Conservation (phyloP, 139 green algal genomes). For the Picochlorum sp. region DNA sequence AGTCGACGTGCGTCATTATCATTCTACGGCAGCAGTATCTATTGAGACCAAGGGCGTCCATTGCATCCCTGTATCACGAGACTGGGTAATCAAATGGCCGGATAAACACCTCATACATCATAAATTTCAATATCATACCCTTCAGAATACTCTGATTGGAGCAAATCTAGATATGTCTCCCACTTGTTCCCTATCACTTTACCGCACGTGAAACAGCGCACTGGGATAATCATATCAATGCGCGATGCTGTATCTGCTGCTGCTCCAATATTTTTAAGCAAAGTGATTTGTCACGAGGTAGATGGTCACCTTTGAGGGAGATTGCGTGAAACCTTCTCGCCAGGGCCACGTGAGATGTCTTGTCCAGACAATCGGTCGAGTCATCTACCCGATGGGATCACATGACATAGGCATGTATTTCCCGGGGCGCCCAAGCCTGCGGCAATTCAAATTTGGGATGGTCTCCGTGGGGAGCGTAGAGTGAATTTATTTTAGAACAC, state of each 20-base stretch:
- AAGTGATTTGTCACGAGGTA: background rate
- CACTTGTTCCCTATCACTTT: constrained; percentile 99
- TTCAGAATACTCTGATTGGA: constrained; percentile 74
- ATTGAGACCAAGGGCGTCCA: constrained; percentile 86
- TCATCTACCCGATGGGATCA: too few species aligned
- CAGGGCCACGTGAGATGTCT: too few species aligned
- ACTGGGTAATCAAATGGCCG: background rate
- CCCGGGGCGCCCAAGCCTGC: too few species aligned
- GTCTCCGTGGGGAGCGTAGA: too few species aligned
- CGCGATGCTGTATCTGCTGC: background rate
- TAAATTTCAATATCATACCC: constrained; percentile 34
- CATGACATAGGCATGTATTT: too few species aligned
- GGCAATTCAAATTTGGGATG: too few species aligned
- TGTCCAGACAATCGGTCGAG: too few species aligned
- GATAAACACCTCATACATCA: background rate
- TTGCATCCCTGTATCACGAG: constrained; percentile 73
- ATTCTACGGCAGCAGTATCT: constrained; percentile 98
- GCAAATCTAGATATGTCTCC: constrained; percentile 95
- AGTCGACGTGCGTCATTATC: constrained; percentile 91
- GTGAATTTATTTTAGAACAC: too few species aligned
- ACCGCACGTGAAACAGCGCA: constrained; percentile 97
- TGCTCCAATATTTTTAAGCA: background rate
- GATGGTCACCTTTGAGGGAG: background rate
- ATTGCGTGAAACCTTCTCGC: too few species aligned
- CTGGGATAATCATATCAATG: constrained; percentile 92